Evolutionary conservation across 2,329 filamentous ascomycete species (phyloP), one percentile per base, ranked within the genome.

Genomic region (Aspergillus sp.): DNA sequence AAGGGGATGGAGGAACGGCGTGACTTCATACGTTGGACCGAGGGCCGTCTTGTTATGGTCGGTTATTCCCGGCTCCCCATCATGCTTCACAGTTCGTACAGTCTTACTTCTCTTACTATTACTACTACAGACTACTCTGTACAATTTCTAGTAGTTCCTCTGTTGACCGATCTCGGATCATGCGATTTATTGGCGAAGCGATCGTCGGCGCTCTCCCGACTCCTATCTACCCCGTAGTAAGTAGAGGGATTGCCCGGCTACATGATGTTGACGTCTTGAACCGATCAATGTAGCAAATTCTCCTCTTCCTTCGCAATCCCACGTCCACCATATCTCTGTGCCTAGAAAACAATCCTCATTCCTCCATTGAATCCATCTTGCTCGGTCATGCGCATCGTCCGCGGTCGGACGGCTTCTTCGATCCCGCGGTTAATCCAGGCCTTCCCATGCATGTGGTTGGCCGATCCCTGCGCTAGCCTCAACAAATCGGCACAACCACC

Each of bases 331-430:
- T n/a, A n/a, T n/a, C n/a, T n/a, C n/a, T n/a, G n/a, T n/a, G n/a
- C n/a, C n/a, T n/a, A 17, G 14, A 17, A 41, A 21, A 20, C 25
- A 11, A 29, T 3, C 25, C 25, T 29, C 25, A 29, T 2, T 23
- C 13, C 19, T n/a, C 34, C 14, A 38, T 38, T 38, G 16, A 6
- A n/a, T n/a, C 34, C 34, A n/a, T 32, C 34, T 38, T 17, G 34
- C 3, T 29, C 9, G 23, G 25, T 10, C 25, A 29, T 29, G 9
- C 34, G 17, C 29, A 19, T 46, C 40, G 11, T 42, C 52, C 54
- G 52, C 54, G 51, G 57, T 52, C 48, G 52, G 54, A 25, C 52
- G 47, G 48, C 44, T 29, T 44, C 32, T 13, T 45, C 9, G 36
- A 42, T 52, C 38, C 45, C 52, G 51, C 51, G 46, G 51, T 45